Evolutionary conservation across 2,329 filamentous ascomycete genomes (phyloP), one percentile per base, ranked within the genome.

Genomic region (Fusarium albidum): DNA sequence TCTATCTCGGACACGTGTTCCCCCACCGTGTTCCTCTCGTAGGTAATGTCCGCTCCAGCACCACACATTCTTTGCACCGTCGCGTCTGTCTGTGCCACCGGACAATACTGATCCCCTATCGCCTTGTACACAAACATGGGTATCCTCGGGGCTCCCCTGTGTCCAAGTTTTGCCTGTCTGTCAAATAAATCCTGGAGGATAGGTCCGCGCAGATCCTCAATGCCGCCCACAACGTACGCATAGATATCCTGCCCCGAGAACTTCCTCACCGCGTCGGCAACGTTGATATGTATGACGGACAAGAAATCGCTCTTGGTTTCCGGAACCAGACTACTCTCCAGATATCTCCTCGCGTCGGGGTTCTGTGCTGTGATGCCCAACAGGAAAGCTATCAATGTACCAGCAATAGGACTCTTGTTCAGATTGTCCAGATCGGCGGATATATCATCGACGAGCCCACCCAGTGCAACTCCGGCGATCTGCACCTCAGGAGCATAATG

Each of bases 51-150:
- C 1, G 71, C 76, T 3, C 75, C 76, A 5, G 61, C 67, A 0
- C 47, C 55, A 48, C 79, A 82, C 33, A 77, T 79, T 13, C 64
- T 65, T 0, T 70, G 43, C 0, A 81, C 70, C 8, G 81, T 65
- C 0, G 48, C 65, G 49, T 82, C 79, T 0, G 76, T 82, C 15
- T 77, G 74, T 2, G 60, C 66, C 1, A 79, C 67, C 1, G 70
- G 63, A 8, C 73, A 77, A 42, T 80, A 67, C 46, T 82, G 74
- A 31, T 84, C 80, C 3, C 63, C 52, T 14, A 77, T 72, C 0
- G 79, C 76, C 55, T 83, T 82, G 65, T 83, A 82, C 4, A 80
- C 63, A 53, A 79, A 79, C 7, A 82, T 45, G 0, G 81, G 80
- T 63, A 81, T 78, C 10, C 68, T 54, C 0, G 80, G 81, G 0